Evolutionary conservation across 2,329 filamentous ascomycete species (phyloP).

Genomic region (Exutisphaerella laricina): DNA sequence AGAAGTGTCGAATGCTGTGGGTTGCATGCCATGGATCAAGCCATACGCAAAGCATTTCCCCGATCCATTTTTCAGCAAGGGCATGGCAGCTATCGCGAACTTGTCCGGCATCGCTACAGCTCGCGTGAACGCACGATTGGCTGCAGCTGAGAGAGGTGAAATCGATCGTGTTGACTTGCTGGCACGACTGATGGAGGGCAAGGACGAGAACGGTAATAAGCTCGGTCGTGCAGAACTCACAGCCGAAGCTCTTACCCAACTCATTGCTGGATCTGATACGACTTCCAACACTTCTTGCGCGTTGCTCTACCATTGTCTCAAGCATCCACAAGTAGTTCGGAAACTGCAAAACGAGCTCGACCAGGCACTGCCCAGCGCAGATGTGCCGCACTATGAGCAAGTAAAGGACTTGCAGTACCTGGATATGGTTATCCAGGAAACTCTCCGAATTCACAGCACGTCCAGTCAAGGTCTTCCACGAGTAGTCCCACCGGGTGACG

Average conservation of each 20-base stretch:
- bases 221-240: slow-evolving; percentile 76
- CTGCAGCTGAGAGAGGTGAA: slow-evolving; percentile 51
- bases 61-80: slow-evolving; percentile 35
- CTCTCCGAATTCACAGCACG: slow-evolving; percentile 79
- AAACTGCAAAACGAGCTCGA: slow-evolving; percentile 77
- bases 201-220: slow-evolving; percentile 70
- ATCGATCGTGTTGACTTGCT: slow-evolving; percentile 72
- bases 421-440: slow-evolving; percentile 70
- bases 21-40: slow-evolving; percentile 66
- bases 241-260: slow-evolving; percentile 81
- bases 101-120: slow-evolving; percentile 85
- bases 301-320: slow-evolving; percentile 68
- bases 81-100: slow-evolving; percentile 52
- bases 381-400: slow-evolving; percentile 65
- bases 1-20: slow-evolving; percentile 73
- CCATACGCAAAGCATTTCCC: slow-evolving; percentile 72
- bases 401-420: slow-evolving; percentile 74
- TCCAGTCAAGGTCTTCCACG: slow-evolving; percentile 81
- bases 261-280: slow-evolving; percentile 75
- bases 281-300: slow-evolving; percentile 78
- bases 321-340: slow-evolving; percentile 62
- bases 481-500: slow-evolving; percentile 59
- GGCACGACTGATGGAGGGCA: slow-evolving; percentile 76
- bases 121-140: slow-evolving; percentile 67
- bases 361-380: slow-evolving; percentile 53